Percentiles rank a stretch among this genome's conserved stretches.
Evolutionary conservation across 2,329 filamentous ascomycete genomes (phyloP).

Genomic region (Sclerotiophoma versabilis): DNA sequence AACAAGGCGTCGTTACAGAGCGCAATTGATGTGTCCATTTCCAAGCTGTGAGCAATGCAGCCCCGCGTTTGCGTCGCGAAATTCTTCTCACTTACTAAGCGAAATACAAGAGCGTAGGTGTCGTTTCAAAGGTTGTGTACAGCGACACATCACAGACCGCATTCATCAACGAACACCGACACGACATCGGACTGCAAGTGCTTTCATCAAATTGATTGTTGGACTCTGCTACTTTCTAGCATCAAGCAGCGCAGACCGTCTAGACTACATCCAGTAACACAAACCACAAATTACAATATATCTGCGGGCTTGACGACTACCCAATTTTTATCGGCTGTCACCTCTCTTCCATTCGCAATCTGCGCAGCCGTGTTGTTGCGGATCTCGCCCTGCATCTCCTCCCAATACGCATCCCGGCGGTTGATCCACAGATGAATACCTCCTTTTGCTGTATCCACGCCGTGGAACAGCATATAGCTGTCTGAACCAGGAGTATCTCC

Average conservation of each 20-base stretch:
- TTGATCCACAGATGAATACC: conserved; percentile 43
- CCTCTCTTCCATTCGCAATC: conserved; percentile 35
- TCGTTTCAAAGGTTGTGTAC: no score
- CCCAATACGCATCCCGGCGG: conserved; percentile 27
- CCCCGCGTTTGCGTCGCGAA: not conserved
- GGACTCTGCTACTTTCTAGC: no score
- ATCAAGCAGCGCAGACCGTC: no score
- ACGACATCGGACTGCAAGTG: no score
- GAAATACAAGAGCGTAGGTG: no score
- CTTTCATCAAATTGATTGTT: no score
- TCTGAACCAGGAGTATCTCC: conserved; percentile 42
- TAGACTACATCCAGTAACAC: no score
- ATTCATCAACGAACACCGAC: no score
- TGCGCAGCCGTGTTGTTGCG: conserved; percentile 32
- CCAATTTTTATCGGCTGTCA: conserved; percentile 43
- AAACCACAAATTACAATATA: conserved; percentile 34
- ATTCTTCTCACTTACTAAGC: not conserved
- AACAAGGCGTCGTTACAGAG: not conserved
- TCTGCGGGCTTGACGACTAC: conserved; percentile 38
- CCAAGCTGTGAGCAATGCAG: not conserved
- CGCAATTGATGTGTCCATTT: not conserved
- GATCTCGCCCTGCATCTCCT: conserved; percentile 33
- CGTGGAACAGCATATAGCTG: conserved; percentile 43
- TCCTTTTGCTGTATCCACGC: conserved; percentile 37
- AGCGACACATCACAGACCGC: no score